Evolutionary conservation across 1,139 yeast species (phyloP).

Genomic region (Blastobotrys illinoisensis): DNA sequence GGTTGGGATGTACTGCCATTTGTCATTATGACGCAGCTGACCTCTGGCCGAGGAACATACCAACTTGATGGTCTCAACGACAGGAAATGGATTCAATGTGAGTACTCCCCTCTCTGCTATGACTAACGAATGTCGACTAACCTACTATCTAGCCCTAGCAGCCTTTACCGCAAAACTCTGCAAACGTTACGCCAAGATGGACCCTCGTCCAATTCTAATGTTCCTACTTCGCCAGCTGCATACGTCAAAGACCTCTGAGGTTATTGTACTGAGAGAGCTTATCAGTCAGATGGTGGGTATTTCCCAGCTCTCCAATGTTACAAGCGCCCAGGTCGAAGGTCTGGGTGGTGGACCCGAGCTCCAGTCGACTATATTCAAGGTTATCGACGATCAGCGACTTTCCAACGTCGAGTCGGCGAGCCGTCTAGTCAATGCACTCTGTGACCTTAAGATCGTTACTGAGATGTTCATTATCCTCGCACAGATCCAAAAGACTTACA

Average conservation of each 20-base stretch:
- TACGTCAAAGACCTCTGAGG: conserved; percentile 54
- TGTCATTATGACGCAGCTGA: conserved; percentile 66
- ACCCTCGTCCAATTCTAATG: conserved; percentile 42
- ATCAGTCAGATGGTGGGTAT: conserved; percentile 78
- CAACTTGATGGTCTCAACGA: conserved; percentile 81
- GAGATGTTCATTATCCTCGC: conserved; percentile 65
- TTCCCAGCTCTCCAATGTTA: conserved; percentile 59
- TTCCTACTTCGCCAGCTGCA: conserved; percentile 65
- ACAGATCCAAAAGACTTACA: conserved; percentile 36
- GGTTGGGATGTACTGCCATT: conserved; percentile 85
- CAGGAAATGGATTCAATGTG: conserved; percentile 71
- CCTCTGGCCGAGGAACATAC: conserved; percentile 60
- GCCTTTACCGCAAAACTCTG: conserved; percentile 36
- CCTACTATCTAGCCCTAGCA: conserved; percentile 33
- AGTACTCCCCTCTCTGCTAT: background rate
- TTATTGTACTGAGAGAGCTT: conserved; percentile 65
- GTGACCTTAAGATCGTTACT: conserved; percentile 43
- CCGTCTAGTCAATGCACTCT: conserved; percentile 47
- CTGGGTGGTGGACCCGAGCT: conserved; percentile 62
- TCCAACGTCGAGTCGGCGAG: conserved; percentile 42
- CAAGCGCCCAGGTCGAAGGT: conserved; percentile 58
- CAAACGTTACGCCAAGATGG: conserved; percentile 32
- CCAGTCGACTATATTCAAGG: conserved; percentile 49
- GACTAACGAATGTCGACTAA: background rate
- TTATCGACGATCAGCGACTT: conserved; percentile 52